Percentiles rank a stretch among this genome's conserved stretches.
These are phyloP conservation scores for Podaxis sp. DNA, from an alignment of 768 basidiomycete species.

Conservation along the genomic window DNA sequence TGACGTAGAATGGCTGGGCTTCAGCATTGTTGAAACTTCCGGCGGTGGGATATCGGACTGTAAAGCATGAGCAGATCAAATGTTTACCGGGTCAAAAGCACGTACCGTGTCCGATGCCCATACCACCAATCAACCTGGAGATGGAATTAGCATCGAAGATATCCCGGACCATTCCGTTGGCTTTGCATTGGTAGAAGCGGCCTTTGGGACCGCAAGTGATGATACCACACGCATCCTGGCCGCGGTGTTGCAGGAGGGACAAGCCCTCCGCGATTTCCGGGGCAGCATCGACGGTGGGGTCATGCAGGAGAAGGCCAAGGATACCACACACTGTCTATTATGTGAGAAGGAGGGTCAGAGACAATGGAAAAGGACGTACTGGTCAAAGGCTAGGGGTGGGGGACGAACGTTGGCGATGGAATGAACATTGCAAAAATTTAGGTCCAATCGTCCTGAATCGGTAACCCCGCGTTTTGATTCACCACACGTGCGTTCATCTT, in stretches of 20 bases:
- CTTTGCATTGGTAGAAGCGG: conserved; percentile 96
- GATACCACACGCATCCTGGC: conserved; percentile 97
- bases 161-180: conserved; percentile 98
- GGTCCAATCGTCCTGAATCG: background rate
- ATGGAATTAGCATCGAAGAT: conserved; percentile 85
- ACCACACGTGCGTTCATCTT: conserved; percentile 7
- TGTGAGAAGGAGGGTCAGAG: background rate
- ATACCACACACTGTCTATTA: conserved; percentile 81
- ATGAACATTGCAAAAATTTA: conserved; percentile 9
- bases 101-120: conserved; percentile 97
- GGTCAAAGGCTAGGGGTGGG: background rate
- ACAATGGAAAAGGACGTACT: background rate
- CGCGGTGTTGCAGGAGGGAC: conserved; percentile 94
- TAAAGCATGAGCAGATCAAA: conserved; percentile 14
- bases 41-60: conserved; percentile 97
- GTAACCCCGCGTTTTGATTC: background rate
- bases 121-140: conserved; percentile 79
- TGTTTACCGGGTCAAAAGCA: conserved; percentile 6
- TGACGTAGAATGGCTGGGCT: conserved; percentile 99
- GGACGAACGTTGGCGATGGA: background rate
- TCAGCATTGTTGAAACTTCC: conserved; percentile 96
- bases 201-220: conserved; percentile 96
- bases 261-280: conserved; percentile 92
- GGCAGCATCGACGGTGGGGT: conserved; percentile 72
- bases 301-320: conserved; percentile 83